Base-by-base conservation (phyloP, 805 yeast species). In the Lachancea lanzarotensis region DNA sequence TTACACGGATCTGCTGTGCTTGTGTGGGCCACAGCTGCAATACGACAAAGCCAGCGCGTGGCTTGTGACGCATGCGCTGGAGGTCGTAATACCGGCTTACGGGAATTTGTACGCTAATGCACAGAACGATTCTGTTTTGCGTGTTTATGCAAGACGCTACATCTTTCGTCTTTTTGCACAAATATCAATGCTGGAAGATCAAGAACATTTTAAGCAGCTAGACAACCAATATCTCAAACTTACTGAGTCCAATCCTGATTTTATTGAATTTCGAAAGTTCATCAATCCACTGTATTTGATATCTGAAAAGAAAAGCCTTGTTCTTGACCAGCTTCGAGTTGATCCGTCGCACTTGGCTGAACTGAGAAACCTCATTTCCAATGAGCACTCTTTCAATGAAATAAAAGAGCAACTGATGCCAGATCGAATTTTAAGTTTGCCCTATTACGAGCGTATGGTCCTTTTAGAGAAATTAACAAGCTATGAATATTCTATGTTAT, bases 401-500 rank as follows among this genome's bases (percentile, higher is more conserved):
- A 43, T 63, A 9, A 52, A 54, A 39, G 39, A 39, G 15, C 46
- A 52, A 15, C 32, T 62, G 11, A 50, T 48, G 2, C 41, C 62
- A 7, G 51, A 45, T 11, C 13, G 45, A 3, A 52, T 63, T 11
- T 31, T 59, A 26, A 35, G 40, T 4, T 44, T 63, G 54, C 66
- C 66, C 25, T 63, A 60, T 42, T 38, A 53, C 39, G 66, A 62
- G 45, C 65, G 60, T 44, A 59, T 63, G 64, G 57, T 54, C 8
- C 32, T 63, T 15, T 38, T 60, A 7, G 55, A 59, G 43, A 52
- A 52, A 26, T 10, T 63, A 29, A 48, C 66, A 2, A 53, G 50
- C 33, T 55, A 41, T 43, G 17, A 46, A 1, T 49, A 60, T 42
- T 47, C 55, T 4, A 48, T 50, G 2, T 37, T 38, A 3, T 57